phyloP scores from a whole-genome alignment of 2,329 filamentous ascomycete species.

The Elsinoe perseae region DNA sequence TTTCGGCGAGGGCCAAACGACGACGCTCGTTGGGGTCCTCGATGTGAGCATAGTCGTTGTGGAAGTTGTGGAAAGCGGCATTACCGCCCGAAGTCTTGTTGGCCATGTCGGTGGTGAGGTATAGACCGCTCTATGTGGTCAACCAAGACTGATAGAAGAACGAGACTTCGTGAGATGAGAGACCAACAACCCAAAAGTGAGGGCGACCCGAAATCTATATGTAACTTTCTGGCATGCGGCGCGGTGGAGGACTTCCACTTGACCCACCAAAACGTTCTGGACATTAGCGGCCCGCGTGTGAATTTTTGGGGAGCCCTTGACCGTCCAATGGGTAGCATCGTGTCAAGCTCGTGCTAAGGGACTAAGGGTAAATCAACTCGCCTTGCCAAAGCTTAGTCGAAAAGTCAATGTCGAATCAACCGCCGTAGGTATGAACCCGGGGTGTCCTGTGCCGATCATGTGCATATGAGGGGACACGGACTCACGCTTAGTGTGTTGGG shows the following conservation, averaged over 20 bases:
- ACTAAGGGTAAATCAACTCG: background rate
- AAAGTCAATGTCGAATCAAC: conserved; percentile 1
- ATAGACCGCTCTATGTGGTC: background rate
- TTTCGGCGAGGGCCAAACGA: conserved; percentile 69
- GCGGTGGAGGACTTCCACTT: background rate
- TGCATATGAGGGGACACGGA: background rate
- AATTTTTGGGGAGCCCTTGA: background rate
- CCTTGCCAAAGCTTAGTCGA: background rate
- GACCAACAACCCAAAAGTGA: background rate
- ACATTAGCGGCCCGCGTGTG: background rate
- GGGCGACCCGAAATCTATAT: background rate
- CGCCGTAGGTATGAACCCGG: background rate
- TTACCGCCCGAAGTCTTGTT: conserved; percentile 54
- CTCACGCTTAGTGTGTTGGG: background rate
- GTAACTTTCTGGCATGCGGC: background rate
- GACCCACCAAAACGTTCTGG: conserved; percentile 7
- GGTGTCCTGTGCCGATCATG: background rate
- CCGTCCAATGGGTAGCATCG: background rate
- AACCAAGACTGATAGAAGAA: background rate
- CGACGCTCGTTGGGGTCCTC: conserved; percentile 70
- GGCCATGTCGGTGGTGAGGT: background rate
- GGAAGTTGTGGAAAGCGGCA: conserved; percentile 66
- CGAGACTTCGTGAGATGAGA: background rate
- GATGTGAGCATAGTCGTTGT: conserved; percentile 61
- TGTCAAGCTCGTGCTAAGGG: conserved; percentile 9